Conservation (phyloP, 805 yeast genomes). For the Spathaspora arborariae region DNA sequence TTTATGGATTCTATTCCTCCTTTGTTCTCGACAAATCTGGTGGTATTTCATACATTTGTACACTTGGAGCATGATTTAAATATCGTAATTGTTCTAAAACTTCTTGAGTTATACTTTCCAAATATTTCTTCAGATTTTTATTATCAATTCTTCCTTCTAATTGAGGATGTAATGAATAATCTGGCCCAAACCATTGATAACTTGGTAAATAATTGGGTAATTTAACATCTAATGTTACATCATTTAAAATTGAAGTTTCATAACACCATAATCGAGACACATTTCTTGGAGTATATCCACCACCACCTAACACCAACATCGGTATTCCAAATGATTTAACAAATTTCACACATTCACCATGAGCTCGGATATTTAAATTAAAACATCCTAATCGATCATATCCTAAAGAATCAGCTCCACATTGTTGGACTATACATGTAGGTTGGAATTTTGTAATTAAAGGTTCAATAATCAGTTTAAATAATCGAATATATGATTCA, state of each 20-base stretch:
- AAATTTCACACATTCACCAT: conserved; percentile 91
- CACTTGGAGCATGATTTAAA: conserved; percentile 90
- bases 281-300: conserved; percentile 95
- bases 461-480: conserved; percentile 87
- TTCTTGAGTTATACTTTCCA: conserved; percentile 73
- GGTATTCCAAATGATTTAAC: conserved; percentile 89
- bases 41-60: conserved; percentile 86
- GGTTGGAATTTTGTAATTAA: conserved; percentile 90
- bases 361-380: conserved; percentile 87
- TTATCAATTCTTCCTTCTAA: conserved; percentile 65
- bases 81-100: conserved; percentile 77
- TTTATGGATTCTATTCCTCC: conserved; percentile 43
- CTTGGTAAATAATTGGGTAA: conserved; percentile 72
- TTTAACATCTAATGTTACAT: conserved; percentile 44
- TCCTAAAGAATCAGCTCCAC: conserved; percentile 96
- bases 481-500: conserved; percentile 69
- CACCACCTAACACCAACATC: conserved; percentile 91
- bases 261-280: conserved; percentile 95
- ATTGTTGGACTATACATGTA: conserved; percentile 88
- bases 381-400: conserved; percentile 93
- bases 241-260: conserved; percentile 80
- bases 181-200: conserved; percentile 84
- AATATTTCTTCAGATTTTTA: conserved; percentile 75
- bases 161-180: conserved; percentile 80
- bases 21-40: conserved; percentile 52